Conservation (phyloP, 805 yeast species). For the Wickerhamiella occidentalis region DNA sequence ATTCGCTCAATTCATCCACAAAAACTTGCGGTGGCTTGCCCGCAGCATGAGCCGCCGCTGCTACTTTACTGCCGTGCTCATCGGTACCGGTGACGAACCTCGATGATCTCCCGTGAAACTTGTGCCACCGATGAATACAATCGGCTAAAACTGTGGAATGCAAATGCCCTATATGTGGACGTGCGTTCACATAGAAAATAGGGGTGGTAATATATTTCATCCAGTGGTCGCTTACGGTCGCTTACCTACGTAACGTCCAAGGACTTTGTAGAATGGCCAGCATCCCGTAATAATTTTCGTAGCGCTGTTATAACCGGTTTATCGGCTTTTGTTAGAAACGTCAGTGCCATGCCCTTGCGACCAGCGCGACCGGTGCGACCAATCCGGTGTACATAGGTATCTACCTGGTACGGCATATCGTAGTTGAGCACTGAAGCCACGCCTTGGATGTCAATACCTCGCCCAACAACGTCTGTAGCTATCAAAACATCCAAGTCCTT, state of each 20-base stretch:
- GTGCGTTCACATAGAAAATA: constrained; percentile 90
- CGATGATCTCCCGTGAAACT: constrained; percentile 34
- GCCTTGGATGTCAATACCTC: constrained; percentile 87
- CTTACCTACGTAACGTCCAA: neutral
- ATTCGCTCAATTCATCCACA: constrained; percentile 56
- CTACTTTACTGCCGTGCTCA: constrained; percentile 92
- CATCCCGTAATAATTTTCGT: constrained; percentile 5
- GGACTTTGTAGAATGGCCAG: constrained; percentile 2
- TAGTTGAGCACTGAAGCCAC: constrained; percentile 77
- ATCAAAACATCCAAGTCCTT: constrained; percentile 50
- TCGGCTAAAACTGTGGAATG: constrained; percentile 82
- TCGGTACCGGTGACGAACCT: constrained; percentile 85
- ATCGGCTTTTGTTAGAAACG: constrained; percentile 37
- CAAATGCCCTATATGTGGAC: constrained; percentile 88
- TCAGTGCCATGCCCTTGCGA: constrained; percentile 57
- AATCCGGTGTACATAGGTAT: constrained; percentile 80
- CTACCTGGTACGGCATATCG: constrained; percentile 68
- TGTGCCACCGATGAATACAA: constrained; percentile 61
- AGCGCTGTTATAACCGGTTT: constrained; percentile 14
- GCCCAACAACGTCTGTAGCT: constrained; percentile 92
- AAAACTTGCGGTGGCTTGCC: constrained; percentile 48
- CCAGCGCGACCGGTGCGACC: constrained; percentile 98
- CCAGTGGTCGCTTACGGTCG: too few species aligned
- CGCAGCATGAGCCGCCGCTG: constrained; percentile 58
- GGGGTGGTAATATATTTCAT: constrained; percentile 51